Percentiles rank a stretch among this genome's conserved stretches.
These are phyloP conservation scores for Termitomyces sp. DNA, from an alignment of 768 basidiomycete genomes.

Conservation along the genomic window DNA sequence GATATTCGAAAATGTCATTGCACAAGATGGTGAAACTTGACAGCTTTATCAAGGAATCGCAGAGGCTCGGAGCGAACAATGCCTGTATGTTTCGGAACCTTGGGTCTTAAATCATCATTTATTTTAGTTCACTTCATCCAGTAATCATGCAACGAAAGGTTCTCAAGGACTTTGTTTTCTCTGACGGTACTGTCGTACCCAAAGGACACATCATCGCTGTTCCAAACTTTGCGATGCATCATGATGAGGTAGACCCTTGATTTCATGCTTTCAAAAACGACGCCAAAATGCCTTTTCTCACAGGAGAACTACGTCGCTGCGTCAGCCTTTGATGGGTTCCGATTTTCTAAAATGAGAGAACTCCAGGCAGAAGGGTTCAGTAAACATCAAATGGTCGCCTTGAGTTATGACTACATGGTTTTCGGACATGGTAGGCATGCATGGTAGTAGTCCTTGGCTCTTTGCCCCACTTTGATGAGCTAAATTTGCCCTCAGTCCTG, in stretches of 20 bases:
- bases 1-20: conserved; percentile 31
- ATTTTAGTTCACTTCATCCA: not conserved
- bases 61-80: conserved; percentile 21
- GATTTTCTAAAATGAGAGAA: conserved; percentile 28
- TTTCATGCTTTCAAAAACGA: not conserved
- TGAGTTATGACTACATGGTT: not conserved
- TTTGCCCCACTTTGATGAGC: not conserved
- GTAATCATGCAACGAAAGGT: conserved; percentile 17
- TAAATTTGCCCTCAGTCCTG: conserved; percentile 21
- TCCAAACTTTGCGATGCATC: conserved; percentile 4
- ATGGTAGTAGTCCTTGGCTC: not conserved
- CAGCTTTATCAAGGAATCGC: conserved; percentile 39
- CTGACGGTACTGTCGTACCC: conserved; percentile 21
- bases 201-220: conserved; percentile 16
- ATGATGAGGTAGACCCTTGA: conserved; percentile 3
- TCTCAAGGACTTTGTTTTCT: conserved; percentile 20
- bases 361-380: conserved; percentile 12
- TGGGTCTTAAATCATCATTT: not conserved
- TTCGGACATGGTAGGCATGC: conserved; percentile 8
- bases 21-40: conserved; percentile 37
- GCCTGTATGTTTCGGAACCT: conserved; percentile 18
- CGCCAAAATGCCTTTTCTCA: not conserved
- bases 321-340: conserved; percentile 30
- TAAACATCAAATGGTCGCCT: not conserved
- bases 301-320: conserved; percentile 17